A percentile compares a stretch with the other conserved stretches of the same genome.
phyloP scores from a whole-genome alignment of 192 early-diverging fungal species.

The Obelidium mucronatum region DNA sequence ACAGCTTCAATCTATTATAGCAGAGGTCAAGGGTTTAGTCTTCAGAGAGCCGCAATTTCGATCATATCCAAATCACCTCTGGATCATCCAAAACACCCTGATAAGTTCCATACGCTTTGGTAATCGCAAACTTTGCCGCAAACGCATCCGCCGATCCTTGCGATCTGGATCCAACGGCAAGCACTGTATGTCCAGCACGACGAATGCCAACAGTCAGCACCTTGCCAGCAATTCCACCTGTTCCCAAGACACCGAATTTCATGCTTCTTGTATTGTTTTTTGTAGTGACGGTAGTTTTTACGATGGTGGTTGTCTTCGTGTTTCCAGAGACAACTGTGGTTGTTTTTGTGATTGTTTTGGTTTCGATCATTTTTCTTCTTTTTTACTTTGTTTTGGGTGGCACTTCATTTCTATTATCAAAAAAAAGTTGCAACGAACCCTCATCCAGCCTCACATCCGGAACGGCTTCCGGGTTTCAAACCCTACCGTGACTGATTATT shows the following conservation, averaged over 20 bases:
- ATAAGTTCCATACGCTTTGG: conserved; percentile 30
- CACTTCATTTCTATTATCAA: no score
- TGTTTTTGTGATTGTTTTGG: neutral
- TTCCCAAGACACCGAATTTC: conserved; percentile 27
- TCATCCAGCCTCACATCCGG: no score
- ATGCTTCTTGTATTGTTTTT: neutral
- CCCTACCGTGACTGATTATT: no score
- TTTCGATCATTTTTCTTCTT: neutral
- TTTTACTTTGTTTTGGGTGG: no score
- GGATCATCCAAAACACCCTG: conserved; percentile 29
- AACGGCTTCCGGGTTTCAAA: no score
- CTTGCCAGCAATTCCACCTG: conserved; percentile 35
- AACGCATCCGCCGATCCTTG: conserved; percentile 14
- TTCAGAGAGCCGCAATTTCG: neutral
- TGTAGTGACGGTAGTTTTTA: neutral
- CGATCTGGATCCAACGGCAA: conserved; percentile 28
- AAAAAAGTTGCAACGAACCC: no score
- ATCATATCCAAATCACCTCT: conserved; percentile 6
- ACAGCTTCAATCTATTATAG: conserved; percentile 25
- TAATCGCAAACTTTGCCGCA: conserved; percentile 24
- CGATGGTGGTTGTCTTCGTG: neutral
- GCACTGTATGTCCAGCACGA: conserved; percentile 13
- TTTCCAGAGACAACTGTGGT: neutral
- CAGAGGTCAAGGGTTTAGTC: neutral
- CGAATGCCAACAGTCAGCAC: conserved; percentile 34